Evolutionary conservation across 2,329 filamentous ascomycete species (phyloP).

Genomic region (Apiospora arundinis): DNA sequence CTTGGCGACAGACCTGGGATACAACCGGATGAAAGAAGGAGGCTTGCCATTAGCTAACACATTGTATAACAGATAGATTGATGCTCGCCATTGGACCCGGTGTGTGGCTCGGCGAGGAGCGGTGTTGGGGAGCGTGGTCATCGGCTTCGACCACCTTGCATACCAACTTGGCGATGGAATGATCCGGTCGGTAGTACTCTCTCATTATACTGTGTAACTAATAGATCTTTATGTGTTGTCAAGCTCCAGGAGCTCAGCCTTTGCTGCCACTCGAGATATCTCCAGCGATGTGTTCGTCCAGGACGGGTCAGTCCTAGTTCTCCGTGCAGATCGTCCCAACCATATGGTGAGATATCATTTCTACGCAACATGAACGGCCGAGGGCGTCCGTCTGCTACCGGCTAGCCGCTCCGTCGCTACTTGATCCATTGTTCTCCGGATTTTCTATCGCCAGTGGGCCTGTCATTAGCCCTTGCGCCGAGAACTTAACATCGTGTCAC

Average conservation of each 20-base stretch:
- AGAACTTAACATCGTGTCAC: too few species aligned
- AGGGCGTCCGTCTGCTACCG: too few species aligned
- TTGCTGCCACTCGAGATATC: not conserved
- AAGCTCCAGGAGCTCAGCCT: not conserved
- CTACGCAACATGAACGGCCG: too few species aligned
- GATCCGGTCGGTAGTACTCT: not conserved
- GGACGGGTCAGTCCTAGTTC: not conserved
- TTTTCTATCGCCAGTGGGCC: too few species aligned
- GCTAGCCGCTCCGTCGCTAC: too few species aligned
- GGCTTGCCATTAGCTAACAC: not conserved
- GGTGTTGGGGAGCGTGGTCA: not conserved
- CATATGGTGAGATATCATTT: not conserved
- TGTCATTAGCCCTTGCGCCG: too few species aligned
- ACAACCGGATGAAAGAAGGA: not conserved
- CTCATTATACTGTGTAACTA: not conserved
- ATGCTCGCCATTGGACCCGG: not conserved
- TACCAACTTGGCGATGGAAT: not conserved
- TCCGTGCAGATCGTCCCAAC: not conserved
- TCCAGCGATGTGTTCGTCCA: not conserved
- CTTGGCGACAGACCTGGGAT: not conserved
- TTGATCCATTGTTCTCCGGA: too few species aligned
- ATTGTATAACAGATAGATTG: constrained; percentile 2
- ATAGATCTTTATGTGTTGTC: not conserved
- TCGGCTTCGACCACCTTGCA: not conserved
- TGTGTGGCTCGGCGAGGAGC: not conserved